Evolutionary conservation across 1,284 basidiomycete genomes (phyloP), one percentile per base, ranked within the genome.

Genomic region (Gymnopus androsaceus): DNA sequence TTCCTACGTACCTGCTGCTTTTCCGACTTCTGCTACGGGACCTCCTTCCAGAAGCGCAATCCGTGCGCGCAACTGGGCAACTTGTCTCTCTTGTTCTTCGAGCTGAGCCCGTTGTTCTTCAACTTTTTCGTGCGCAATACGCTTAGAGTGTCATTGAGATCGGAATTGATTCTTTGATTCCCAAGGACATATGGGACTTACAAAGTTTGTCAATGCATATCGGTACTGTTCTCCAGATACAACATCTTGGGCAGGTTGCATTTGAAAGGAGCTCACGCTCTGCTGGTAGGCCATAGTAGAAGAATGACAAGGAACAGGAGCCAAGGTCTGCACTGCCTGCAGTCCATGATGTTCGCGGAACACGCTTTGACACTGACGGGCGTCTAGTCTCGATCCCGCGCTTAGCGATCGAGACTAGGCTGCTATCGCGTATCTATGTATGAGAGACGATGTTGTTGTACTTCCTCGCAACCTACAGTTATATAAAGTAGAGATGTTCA

Each of bases 71-170:
- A 92, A 76, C 41, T 80, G 73, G 2, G 89, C 88, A 47, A 92
- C 85, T 65, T 91, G 90, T 64, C 84, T 78, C 63, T 93, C 90
- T 68, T 92, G 90, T 67, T 90, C 86, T 63, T 91, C 85, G 36
- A 93, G 80, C 63, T 92, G 89, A 3, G 67, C 64, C 6, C 90
- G 77, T 65, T 92, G 90, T 63, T 88, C 82, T 65, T 92, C 90
- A 61, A 92, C 90, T 69, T 89, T 90, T 69, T 92, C 85, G 74
- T 92, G 90, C 19, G 90, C 90, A 68, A 92, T 87, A 55, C 88
- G 81, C 88, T 91, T 68, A n/a, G n/a, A n/a, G n/a, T n/a, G 21
- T 47, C 45, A 41, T 37, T 40, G 27, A 34, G 23, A 25, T 25
- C 21, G 21, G 14, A 30, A 33, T 25, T 33, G 31, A 17, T n/a